Conservation (phyloP, 805 yeast species). For the Lipomyces kockii region DNA sequence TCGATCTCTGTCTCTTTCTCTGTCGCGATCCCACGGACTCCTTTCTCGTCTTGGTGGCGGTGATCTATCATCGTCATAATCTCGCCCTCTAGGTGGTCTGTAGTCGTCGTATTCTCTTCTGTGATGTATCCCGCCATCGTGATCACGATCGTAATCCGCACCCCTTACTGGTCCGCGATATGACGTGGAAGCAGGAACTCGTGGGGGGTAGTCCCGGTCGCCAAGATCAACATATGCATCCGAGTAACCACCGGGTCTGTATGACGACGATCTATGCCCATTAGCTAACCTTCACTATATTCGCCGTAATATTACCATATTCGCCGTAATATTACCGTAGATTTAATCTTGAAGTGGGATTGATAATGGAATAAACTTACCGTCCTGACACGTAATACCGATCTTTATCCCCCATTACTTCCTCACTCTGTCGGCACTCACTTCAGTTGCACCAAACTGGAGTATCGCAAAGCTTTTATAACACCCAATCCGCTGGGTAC, state of each 20-base stretch:
- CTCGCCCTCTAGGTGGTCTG: conserved; percentile 7
- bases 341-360: not conserved
- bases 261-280: conserved; percentile 14
- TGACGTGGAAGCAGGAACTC: not conserved
- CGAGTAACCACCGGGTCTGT: conserved; percentile 18
- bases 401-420: conserved; percentile 24
- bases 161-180: not conserved
- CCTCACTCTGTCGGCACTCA: not conserved
- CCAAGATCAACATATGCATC: conserved; percentile 17
- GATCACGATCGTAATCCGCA: not conserved
- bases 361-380: conserved; percentile 1
- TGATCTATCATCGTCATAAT: conserved; percentile 17
- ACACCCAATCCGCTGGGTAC: not conserved
- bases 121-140: conserved; percentile 6
- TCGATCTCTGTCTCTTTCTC: conserved; percentile 20
- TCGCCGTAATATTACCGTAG: not conserved
- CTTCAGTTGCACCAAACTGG: not conserved
- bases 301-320: not conserved
- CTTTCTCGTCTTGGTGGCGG: conserved; percentile 14
- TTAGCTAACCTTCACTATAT: not conserved
- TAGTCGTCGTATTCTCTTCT: conserved; percentile 15
- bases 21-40: conserved; percentile 25
- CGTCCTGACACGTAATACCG: conserved; percentile 21
- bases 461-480: not conserved
- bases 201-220: not conserved